Percentiles rank a stretch among this genome's conserved stretches.
Conservation (phyloP, 495 filamentous ascomycete species). For the Neurospora sp. region DNA sequence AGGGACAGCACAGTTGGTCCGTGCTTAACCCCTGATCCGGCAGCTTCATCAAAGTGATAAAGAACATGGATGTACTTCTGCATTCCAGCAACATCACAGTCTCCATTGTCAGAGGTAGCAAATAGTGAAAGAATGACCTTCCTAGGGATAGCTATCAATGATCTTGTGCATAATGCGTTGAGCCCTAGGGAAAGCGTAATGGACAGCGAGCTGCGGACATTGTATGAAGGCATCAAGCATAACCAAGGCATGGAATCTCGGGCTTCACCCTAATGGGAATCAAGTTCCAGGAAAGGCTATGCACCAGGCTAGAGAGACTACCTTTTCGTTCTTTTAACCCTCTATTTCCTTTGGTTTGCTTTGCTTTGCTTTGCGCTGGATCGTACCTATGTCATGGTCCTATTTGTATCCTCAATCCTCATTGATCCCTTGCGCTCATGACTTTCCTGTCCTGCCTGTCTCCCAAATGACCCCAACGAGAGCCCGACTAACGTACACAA, state of each 20-base stretch:
- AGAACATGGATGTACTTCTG: background rate
- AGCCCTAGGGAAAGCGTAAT: background rate
- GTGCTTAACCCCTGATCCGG: background rate
- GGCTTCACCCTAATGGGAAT: background rate
- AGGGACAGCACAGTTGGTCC: background rate
- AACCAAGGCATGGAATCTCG: background rate
- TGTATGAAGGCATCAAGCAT: background rate
- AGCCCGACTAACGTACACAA: background rate
- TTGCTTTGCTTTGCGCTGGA: background rate
- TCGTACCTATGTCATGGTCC: background rate
- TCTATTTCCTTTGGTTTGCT: background rate
- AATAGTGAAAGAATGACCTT: background rate
- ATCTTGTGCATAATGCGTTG: no score
- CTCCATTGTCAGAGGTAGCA: background rate
- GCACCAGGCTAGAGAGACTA: background rate
- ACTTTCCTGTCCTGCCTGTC: background rate
- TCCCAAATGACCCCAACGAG: background rate
- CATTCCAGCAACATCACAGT: background rate
- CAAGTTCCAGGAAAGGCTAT: background rate
- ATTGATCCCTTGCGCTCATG: background rate
- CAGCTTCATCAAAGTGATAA: background rate
- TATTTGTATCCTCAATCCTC: background rate
- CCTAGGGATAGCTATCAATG: no score
- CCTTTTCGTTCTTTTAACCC: background rate
- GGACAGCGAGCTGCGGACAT: background rate